Evolutionary conservation across 306 rosid species (phyloP).

Genomic region (Castanea mollissima): DNA sequence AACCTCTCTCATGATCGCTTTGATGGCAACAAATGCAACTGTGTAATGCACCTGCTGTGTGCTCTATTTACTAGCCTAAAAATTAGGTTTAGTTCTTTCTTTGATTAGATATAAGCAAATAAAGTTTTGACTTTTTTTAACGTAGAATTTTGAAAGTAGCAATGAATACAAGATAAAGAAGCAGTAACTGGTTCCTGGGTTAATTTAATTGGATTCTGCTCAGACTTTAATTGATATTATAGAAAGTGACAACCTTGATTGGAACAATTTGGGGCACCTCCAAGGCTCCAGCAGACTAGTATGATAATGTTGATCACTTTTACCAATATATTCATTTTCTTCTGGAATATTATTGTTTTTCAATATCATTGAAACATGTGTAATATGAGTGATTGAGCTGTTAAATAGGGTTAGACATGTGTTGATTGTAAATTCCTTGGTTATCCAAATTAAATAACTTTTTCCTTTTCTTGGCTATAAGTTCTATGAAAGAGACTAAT

Average conservation of each 20-base stretch:
- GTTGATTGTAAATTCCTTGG: not conserved
- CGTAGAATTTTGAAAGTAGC: not conserved
- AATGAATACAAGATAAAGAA: not conserved
- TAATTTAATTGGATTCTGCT: no score
- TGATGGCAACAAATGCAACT: no score
- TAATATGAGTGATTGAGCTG: not conserved
- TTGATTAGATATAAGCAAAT: not conserved
- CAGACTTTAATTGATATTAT: no score
- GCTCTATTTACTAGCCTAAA: not conserved
- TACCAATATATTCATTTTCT: not conserved
- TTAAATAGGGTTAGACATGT: not conserved
- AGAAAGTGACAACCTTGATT: no score
- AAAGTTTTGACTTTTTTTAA: not conserved
- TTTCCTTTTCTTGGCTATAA: not conserved
- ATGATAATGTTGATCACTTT: no score
- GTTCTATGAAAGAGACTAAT: not conserved
- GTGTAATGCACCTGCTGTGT: not conserved
- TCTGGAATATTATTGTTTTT: not conserved
- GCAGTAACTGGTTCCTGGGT: no score
- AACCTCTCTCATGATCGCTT: not conserved
- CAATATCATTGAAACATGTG: not conserved
- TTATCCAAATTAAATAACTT: not conserved
- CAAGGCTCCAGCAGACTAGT: no score
- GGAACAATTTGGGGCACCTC: no score
- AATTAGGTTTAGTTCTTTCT: not conserved